Evolutionary conservation across 495 filamentous ascomycete genomes (phyloP).

Genomic region (Talaromyces nanjingensis): DNA sequence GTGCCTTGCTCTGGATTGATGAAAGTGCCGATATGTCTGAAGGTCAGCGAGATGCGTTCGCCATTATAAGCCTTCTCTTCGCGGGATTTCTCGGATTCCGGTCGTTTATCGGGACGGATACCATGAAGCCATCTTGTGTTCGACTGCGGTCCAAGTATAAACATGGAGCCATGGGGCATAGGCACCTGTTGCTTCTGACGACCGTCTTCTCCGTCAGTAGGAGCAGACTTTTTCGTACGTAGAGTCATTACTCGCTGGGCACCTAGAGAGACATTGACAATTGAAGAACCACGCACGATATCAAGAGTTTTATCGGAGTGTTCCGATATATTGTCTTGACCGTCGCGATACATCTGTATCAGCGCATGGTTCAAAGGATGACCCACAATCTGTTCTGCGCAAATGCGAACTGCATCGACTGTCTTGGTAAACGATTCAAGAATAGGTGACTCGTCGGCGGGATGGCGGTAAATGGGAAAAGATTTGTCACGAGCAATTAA

Average conservation of each 20-base stretch:
- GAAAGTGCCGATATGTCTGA: constrained; percentile 84
- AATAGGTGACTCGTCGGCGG: constrained; percentile 81
- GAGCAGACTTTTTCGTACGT: constrained; percentile 63
- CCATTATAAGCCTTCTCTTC: constrained; percentile 68
- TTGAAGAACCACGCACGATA: constrained; percentile 69
- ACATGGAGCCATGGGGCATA: constrained; percentile 85
- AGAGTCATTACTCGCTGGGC: constrained; percentile 88
- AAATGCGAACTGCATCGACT: constrained; percentile 58
- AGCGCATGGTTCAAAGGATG: constrained; percentile 89
- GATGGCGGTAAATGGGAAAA: constrained; percentile 89
- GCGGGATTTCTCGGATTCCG: constrained; percentile 51
- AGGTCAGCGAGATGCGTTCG: constrained; percentile 86
- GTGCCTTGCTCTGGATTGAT: constrained; percentile 45
- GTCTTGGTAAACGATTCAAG: constrained; percentile 66
- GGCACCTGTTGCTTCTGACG: constrained; percentile 57
- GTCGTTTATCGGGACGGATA: constrained; percentile 80
- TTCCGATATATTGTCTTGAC: constrained; percentile 92
- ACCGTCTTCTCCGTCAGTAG: constrained; percentile 8
- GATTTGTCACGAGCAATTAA: constrained; percentile 61
- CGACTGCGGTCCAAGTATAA: constrained; percentile 70
- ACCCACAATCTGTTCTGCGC: constrained; percentile 60
- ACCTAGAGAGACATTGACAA: constrained; percentile 89
- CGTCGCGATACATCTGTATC: constrained; percentile 86
- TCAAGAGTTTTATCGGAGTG: constrained; percentile 97
- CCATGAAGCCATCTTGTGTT: constrained; percentile 87